Conservation (phyloP, 306 rosid genomes). For the Prunus salicina region DNA sequence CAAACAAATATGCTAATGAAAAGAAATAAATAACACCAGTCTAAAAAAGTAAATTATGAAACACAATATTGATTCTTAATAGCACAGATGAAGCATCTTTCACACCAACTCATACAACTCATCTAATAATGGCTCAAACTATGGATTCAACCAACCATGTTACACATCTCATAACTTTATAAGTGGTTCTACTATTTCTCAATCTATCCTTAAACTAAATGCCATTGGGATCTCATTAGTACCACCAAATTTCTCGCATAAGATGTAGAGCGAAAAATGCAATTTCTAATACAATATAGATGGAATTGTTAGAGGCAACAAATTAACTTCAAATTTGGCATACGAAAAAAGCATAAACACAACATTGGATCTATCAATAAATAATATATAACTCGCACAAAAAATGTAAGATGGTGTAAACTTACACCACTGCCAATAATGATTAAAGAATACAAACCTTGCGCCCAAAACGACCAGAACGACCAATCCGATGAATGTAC, state of each 20-base stretch:
- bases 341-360: background rate
- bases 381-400: background rate
- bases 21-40: background rate
- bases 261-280: too few species aligned
- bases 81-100: background rate
- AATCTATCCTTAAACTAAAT: too few species aligned
- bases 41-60: background rate
- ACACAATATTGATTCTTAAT: background rate
- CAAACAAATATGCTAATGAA: too few species aligned
- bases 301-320: background rate
- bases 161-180: background rate
- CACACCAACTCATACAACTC: background rate
- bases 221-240: too few species aligned
- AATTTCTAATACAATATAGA: background rate
- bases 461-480: slow-evolving; percentile 99
- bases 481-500: slow-evolving; percentile 95
- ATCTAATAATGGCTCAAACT: background rate
- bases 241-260: too few species aligned
- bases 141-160: background rate
- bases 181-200: background rate
- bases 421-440: background rate
- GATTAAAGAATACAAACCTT: slow-evolving; percentile 51
- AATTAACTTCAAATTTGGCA: background rate
- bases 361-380: background rate
- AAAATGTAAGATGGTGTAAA: background rate